A percentile compares a stretch with the other conserved stretches of the same genome.
Evolutionary conservation across 306 rosid species (phyloP).

Genomic region (Quercus suber): DNA sequence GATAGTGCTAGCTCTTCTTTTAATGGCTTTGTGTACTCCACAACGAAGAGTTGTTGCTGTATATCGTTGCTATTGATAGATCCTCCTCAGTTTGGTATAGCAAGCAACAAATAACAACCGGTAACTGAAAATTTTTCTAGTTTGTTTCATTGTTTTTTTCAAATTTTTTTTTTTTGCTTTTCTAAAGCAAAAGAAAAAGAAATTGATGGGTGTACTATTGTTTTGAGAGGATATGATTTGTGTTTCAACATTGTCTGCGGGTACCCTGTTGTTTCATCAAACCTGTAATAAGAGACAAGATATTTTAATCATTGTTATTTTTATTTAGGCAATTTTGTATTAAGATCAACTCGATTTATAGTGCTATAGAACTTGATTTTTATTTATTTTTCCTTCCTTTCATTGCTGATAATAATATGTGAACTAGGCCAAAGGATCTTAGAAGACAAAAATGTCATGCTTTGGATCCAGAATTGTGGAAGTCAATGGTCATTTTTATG

Average conservation of each 20-base stretch:
- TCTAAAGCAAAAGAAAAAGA: no score
- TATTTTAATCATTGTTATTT: background rate
- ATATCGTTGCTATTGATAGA: conserved; percentile 3
- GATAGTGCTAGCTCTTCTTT: conserved; percentile 20
- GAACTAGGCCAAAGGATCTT: background rate
- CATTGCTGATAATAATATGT: background rate
- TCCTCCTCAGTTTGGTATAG: no score
- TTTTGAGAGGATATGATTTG: background rate
- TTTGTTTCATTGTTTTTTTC: background rate
- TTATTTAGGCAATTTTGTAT: background rate
- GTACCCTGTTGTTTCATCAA: background rate
- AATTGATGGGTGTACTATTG: background rate
- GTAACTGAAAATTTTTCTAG: background rate
- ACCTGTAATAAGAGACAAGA: background rate
- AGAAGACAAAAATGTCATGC: background rate
- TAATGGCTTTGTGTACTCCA: conserved; percentile 14
- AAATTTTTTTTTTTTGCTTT: no score
- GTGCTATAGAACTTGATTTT: background rate
- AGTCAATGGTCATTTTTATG: background rate
- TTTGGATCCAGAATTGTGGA: background rate
- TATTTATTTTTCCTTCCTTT: background rate
- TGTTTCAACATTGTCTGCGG: no score
- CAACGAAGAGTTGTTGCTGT: conserved; percentile 5
- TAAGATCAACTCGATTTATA: background rate
- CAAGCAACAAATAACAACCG: background rate